Conservation (phyloP, 2,329 filamentous ascomycete species). For the Corynespora cassiicola region DNA sequence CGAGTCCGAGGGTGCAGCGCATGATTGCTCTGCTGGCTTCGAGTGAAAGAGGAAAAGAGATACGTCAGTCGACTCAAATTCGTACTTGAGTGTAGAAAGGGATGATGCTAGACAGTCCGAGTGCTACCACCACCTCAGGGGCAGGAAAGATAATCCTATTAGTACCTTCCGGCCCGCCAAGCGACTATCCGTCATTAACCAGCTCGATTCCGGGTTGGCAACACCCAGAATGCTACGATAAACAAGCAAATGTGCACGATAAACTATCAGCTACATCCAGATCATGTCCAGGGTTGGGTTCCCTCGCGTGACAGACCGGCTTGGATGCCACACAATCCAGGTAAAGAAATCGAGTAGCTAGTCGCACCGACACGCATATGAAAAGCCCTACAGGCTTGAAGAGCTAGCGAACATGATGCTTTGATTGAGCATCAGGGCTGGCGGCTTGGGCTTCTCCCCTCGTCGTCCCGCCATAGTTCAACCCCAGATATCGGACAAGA, state of each 20-base stretch:
- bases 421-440: conserved; percentile 29
- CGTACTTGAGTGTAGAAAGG: conserved; percentile 7
- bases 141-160: conserved; percentile 30
- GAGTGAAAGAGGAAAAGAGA: conserved; percentile 3
- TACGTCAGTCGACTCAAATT: conserved; percentile 11
- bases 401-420: conserved; percentile 12
- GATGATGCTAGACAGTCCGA: conserved; percentile 17
- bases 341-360: conserved; percentile 5
- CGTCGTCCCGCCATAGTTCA: conserved; percentile 9
- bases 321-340: conserved; percentile 15
- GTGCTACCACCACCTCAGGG: conserved; percentile 8
- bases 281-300: conserved; percentile 20
- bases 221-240: conserved; percentile 28
- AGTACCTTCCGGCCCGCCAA: conserved; percentile 30
- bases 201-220: conserved; percentile 26
- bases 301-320: conserved; percentile 33
- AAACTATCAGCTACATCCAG: conserved; percentile 26
- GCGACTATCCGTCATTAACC: conserved; percentile 27
- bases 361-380: too few species aligned
- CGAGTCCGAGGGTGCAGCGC: conserved; percentile 23
- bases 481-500: conserved; percentile 18
- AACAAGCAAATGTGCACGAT: conserved; percentile 31
- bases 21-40: conserved; percentile 18
- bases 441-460: too few species aligned
- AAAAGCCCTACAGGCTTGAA: too few species aligned